Percentiles rank a stretch among this genome's conserved stretches.
phyloP scores from a whole-genome alignment of 306 rosid species.

The Luffa acutangula region DNA sequence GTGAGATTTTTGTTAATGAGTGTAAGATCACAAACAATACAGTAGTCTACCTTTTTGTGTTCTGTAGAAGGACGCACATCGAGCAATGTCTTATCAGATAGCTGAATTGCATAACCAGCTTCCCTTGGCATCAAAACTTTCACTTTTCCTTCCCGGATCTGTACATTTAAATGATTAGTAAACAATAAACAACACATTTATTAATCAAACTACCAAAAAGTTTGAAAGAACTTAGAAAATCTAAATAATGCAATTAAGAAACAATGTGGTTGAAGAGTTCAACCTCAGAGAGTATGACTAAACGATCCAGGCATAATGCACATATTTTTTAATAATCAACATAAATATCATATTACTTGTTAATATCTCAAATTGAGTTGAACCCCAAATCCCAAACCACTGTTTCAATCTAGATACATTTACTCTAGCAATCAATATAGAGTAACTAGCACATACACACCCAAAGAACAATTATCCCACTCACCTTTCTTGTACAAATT shows the following conservation, averaged over 20 bases:
- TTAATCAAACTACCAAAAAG: neutral
- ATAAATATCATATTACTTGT: neutral
- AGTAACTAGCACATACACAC: neutral
- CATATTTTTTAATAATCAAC: neutral
- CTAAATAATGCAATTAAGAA: neutral
- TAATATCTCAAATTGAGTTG: neutral
- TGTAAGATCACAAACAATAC: neutral
- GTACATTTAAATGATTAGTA: neutral
- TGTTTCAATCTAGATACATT: neutral
- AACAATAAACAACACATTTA: neutral
- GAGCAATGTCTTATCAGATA: slow-evolving; percentile 75
- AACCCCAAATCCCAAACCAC: neutral
- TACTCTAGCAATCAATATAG: neutral
- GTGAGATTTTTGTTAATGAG: neutral
- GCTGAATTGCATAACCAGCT: slow-evolving; percentile 92
- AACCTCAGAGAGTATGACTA: neutral
- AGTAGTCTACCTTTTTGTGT: slow-evolving; percentile 45
- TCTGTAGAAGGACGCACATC: slow-evolving; percentile 92
- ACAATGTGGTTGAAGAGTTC: neutral
- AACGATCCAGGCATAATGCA: neutral
- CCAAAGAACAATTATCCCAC: neutral
- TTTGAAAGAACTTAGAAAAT: neutral
- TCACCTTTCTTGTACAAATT: neutral
- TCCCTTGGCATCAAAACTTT: slow-evolving; percentile 74
- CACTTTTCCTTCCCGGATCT: slow-evolving; percentile 78